A percentile compares a stretch with the other conserved stretches of the same genome.
Evolutionary conservation across 2,329 filamentous ascomycete genomes (phyloP).

Genomic region (Verticillium klebahnii): DNA sequence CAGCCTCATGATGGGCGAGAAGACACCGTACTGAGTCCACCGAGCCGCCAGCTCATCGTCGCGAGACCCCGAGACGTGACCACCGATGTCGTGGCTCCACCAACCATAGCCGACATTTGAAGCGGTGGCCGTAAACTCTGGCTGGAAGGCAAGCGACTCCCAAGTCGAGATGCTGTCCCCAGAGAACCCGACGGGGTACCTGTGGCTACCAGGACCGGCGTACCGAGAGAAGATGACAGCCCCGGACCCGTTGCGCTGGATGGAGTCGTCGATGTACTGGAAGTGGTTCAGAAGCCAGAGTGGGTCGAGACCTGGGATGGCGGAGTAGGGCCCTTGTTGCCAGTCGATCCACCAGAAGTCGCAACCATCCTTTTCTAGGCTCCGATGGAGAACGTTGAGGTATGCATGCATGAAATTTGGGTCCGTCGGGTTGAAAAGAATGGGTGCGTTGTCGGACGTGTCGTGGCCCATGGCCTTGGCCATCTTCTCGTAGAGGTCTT

Average conservation of each 20-base stretch:
- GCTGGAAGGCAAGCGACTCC: constrained; percentile 58
- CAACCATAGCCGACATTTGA: constrained; percentile 65
- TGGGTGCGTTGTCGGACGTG: constrained; percentile 41
- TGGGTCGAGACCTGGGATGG: constrained; percentile 52
- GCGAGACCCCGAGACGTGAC: constrained; percentile 50
- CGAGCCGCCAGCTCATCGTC: constrained; percentile 55
- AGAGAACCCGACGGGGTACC: constrained; percentile 62
- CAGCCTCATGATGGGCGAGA: constrained; percentile 56
- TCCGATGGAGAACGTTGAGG: constrained; percentile 50
- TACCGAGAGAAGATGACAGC: constrained; percentile 57
- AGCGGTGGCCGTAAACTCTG: constrained; percentile 61
- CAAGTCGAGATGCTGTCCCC: constrained; percentile 57
- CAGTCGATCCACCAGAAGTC: constrained; percentile 68
- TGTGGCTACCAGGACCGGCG: constrained; percentile 57
- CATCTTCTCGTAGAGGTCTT: constrained; percentile 52
- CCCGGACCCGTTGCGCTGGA: constrained; percentile 30
- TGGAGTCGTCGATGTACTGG: constrained; percentile 50
- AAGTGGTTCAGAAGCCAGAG: constrained; percentile 63
- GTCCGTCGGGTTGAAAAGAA: constrained; percentile 51
- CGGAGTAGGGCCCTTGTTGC: constrained; percentile 56
- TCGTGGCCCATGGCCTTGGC: constrained; percentile 48
- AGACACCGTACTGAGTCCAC: constrained; percentile 59
- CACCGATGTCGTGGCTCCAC: constrained; percentile 69
- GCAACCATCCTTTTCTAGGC: constrained; percentile 51
- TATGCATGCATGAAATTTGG: constrained; percentile 53